Evolutionary conservation across 202 grass and related monocot species (phyloP), one percentile per base, ranked within the genome.

Genomic region (Panicum hallii): DNA sequence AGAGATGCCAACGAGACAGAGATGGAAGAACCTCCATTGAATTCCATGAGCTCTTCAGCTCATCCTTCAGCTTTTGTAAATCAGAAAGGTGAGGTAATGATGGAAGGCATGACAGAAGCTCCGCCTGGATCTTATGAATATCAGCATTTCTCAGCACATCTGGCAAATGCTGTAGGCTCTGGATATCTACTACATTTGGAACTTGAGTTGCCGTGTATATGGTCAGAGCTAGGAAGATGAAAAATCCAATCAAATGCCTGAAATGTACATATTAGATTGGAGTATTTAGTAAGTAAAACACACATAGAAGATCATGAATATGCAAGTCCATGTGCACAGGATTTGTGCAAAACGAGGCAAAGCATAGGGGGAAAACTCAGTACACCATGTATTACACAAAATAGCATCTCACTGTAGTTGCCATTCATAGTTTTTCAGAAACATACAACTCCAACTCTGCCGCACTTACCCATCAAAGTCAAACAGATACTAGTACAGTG

Each of bases 201-300:
- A 96, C 86, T 90, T 96, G 90, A 19, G 66, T 94, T 76, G 93
- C 90, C 4, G 90, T 96, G 88, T 96, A 96, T 91, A 99, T 85
- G 80, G 97, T 99, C 82, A 99, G 75, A 79, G 87, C 86, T 50
- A 99, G 93, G 79, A 96, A 99, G 79, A 99, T 91, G 88, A 99
- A 96, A 87, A 99, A 96, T 84, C 97, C 97, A 79, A 96, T 96
- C 79, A 99, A 87, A 70, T 96, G 97, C 88, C 97, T 99, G 88
- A 79, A 91, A 63, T 67, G 83, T 11, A 72, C 30, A 80, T 32
- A 45, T 8, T 3, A 71, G 85, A 86, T 4, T 38, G 7, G 0
- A 44, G 5, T 23, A 55, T 70, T 93, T 72, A 75, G 68, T 85
- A 82, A 73, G 20, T 53, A 69, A 28, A 54, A 55, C 36, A 77